Conservation (phyloP, 1,284 basidiomycete genomes). For the Anthracocystis panici-leucophaei region DNA sequence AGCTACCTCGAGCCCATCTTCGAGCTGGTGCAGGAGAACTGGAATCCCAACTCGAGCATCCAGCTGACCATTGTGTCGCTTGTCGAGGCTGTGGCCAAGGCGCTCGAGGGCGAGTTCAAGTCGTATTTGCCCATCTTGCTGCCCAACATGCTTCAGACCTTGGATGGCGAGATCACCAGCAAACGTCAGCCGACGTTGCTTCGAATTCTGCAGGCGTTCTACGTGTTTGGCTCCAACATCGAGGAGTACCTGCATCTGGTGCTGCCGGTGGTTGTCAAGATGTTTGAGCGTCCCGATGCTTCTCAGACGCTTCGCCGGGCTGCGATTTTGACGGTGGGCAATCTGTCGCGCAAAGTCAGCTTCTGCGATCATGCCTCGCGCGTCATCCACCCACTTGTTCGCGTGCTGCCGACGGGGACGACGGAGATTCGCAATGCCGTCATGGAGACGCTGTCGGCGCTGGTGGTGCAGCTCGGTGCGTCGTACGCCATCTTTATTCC, state of each 20-base stretch:
- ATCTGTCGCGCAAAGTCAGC: slow-evolving; percentile 91
- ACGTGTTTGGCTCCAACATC: slow-evolving; percentile 94
- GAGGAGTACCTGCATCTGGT: slow-evolving; percentile 98
- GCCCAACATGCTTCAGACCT: slow-evolving; percentile 87
- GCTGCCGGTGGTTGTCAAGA: slow-evolving; percentile 91
- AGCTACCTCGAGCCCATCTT: slow-evolving; percentile 73
- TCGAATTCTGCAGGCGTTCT: slow-evolving; percentile 91
- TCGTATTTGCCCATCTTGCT: slow-evolving; percentile 94
- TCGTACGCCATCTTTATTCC: slow-evolving; percentile 98
- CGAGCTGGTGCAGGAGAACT: slow-evolving; percentile 67
- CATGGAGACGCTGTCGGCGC: slow-evolving; percentile 92
- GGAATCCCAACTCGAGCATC: slow-evolving; percentile 76
- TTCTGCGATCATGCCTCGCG: slow-evolving; percentile 98
- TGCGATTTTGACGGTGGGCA: slow-evolving; percentile 91
- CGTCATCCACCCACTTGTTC: slow-evolving; percentile 93
- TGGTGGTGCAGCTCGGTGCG: slow-evolving; percentile 91
- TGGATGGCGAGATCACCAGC: slow-evolving; percentile 71
- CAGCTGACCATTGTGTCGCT: slow-evolving; percentile 93
- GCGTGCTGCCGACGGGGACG: slow-evolving; percentile 84
- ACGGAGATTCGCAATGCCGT: slow-evolving; percentile 84
- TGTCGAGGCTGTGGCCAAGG: slow-evolving; percentile 93
- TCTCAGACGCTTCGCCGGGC: slow-evolving; percentile 82
- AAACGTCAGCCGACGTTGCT: slow-evolving; percentile 78
- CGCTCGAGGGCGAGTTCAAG: slow-evolving; percentile 97
- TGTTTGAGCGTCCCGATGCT: slow-evolving; percentile 87